Evolutionary conservation across 495 filamentous ascomycete species (phyloP), one percentile per base, ranked within the genome.

Genomic region (Hyaloscypha bicolor): DNA sequence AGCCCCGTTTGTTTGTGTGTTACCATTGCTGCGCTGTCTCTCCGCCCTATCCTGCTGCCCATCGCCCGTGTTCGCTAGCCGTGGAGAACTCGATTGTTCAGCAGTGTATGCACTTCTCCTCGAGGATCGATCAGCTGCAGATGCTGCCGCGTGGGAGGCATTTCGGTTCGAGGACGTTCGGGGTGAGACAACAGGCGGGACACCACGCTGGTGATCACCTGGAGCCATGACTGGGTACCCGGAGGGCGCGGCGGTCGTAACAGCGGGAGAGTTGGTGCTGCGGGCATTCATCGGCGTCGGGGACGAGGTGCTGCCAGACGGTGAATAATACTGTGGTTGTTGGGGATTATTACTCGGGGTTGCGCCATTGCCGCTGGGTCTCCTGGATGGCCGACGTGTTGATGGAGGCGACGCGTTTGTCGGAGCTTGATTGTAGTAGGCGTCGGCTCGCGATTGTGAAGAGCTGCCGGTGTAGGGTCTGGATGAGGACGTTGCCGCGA

Each of bases 161-260:
- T 68, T 70, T 66, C 82, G 81, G 63, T 86, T 85, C 31, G 87
- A 89, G 12, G 87, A 90, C 2, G 87, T 89, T 63, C 89, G 85
- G 33, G 87, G 86, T 51, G 87, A 88, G 63, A 84, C 86, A 65
- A 84, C 83, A 62, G 71, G 79, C 56, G 73, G 77, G 8, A 76
- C 74, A 55, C 72, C 75, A 37, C 67, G 63, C 62, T 75, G 75
- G 48, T 75, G 68, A 65, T 75, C 67, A 52, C 71, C 71, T 51
- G 77, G 68, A 65, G 74, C 63, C 72, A 74, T 70, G 63, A 75
- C 68, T 57, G 74, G 67, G 45, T 78, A 75, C 30, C 72, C 72
- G 42, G 73, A 63, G 61, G 74, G 77, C 74, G 63, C 76, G 73
- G 76, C 73, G 76, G 77, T 78, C 80, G 68, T 71, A 71, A 55